phyloP scores from a whole-genome alignment of 257 asterid species.

The Nicotiana paniculata region DNA sequence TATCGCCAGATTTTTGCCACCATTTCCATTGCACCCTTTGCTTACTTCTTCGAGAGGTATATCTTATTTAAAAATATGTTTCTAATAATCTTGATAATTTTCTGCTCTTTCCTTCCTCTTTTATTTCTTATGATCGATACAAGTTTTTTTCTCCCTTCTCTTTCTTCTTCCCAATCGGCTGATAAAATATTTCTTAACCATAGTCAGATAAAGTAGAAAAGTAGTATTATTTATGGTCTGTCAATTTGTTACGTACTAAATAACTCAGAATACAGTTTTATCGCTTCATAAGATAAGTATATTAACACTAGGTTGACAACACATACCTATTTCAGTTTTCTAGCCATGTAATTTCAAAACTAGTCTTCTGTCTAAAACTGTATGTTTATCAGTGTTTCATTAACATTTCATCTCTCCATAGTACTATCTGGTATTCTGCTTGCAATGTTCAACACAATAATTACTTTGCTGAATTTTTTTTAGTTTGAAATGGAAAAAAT shows the following conservation, averaged over 20 bases:
- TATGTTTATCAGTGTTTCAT: background rate
- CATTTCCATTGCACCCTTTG: constrained; percentile 56
- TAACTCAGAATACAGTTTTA: background rate
- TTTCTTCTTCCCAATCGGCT: background rate
- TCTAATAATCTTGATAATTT: background rate
- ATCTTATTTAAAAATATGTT: background rate
- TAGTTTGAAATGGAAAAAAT: background rate
- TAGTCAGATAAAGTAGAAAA: background rate
- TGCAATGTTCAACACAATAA: background rate
- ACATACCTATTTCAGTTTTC: too few relatives aligned
- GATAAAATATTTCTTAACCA: background rate
- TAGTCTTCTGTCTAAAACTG: background rate
- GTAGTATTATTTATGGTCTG: background rate
- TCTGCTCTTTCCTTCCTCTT: background rate
- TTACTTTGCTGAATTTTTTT: background rate
- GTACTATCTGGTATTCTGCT: background rate
- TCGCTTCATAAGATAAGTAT: too few relatives aligned
- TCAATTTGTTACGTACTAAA: background rate
- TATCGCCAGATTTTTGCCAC: constrained; percentile 75
- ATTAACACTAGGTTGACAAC: too few relatives aligned
- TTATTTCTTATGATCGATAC: background rate
- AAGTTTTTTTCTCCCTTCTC: too few relatives aligned
- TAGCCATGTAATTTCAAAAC: background rate
- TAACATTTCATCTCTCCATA: background rate
- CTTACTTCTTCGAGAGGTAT: constrained; percentile 78